Base-by-base conservation (phyloP, 805 yeast species). In the Metschnikowia borealis region DNA sequence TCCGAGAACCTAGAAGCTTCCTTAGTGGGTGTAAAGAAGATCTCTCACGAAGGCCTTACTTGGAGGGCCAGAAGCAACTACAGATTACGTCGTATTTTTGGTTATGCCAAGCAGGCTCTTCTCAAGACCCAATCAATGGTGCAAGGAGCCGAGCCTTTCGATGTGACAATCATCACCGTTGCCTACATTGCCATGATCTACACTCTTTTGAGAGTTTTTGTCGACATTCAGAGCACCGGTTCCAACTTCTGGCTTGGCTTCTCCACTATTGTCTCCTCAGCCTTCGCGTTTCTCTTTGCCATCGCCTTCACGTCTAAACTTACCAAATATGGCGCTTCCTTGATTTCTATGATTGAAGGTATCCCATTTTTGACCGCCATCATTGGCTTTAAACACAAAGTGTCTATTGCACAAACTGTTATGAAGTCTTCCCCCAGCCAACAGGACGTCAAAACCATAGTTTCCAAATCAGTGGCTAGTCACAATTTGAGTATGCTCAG, bases 301-400 rank as follows among this genome's bases (percentile, higher is more conserved):
- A 64, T 73, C 52, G 74, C 87, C 43, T 82, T 81, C 53, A 71
- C 85, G 45, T 78, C 81, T 33, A 75, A 78, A 50, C 61, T 80
- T 31, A 69, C 87, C 44, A 79, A 81, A 34, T 70, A 81, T 42
- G 79, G 78, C 46, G 84, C 92, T 32, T 83, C 96, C 7, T 73
- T 89, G 49, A 72, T 87, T 49, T 82, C 88, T 49, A 74, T 92
- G 56, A 81, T 90, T 50, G 97, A 92, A 70, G 97, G 97, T 33
- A 70, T 92, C 42, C 99, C 99, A 20, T 92, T 92, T 68, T 78
- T 92, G 62, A 96, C 92, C 20, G 89, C 96, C 18, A 84, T 89
- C 4, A 82, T 92, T 62, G 99, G 98, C 1, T 92, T 92, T 69
- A 90, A 89, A 64, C 87, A 88, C 65, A 89, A 91, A 62, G 80